Percentiles rank a stretch among this genome's conserved stretches.
Evolutionary conservation across 169 alveolate genomes (phyloP).

Genomic region (Theileria sp.): DNA sequence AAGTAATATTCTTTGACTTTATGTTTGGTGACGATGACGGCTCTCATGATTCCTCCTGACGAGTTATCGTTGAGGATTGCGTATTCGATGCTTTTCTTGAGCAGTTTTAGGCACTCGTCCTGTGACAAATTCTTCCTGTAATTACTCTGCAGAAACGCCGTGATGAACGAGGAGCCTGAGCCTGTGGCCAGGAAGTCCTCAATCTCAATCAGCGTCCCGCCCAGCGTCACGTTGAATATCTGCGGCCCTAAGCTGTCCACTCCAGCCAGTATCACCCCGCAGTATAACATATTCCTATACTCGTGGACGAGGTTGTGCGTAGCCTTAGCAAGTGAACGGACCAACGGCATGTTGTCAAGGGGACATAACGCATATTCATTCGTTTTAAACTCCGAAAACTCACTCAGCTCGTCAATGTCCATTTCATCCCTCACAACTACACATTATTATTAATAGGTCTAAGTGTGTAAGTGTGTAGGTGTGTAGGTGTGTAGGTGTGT

Average conservation of each 20-base stretch:
- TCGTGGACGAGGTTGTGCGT: conserved; percentile 80
- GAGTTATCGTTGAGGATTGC: conserved; percentile 89
- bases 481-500: no score
- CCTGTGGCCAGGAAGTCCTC: conserved; percentile 87
- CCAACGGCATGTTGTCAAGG: conserved; percentile 62
- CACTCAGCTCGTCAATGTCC: neutral
- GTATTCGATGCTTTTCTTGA: conserved; percentile 78
- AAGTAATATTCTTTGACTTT: conserved; percentile 67
- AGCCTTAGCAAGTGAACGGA: conserved; percentile 76
- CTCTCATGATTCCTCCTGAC: conserved; percentile 90
- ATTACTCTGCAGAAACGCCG: conserved; percentile 83
- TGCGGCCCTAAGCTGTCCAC: conserved; percentile 82
- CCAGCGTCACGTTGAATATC: conserved; percentile 85
- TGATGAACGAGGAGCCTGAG: conserved; percentile 89
- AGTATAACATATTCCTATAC: conserved; percentile 80
- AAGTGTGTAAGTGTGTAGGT: no score
- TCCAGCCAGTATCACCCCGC: conserved; percentile 91
- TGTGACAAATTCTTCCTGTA: conserved; percentile 82
- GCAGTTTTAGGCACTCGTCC: conserved; percentile 83
- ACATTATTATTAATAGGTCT: conserved; percentile 6
- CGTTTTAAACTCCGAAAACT: conserved; percentile 16
- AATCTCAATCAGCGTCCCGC: conserved; percentile 84
- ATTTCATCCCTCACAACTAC: neutral
- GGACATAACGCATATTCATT: conserved; percentile 47
- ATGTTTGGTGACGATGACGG: conserved; percentile 54